Base-by-base conservation (phyloP, 73 alveolate species). In the Paramecium biaurelia region DNA sequence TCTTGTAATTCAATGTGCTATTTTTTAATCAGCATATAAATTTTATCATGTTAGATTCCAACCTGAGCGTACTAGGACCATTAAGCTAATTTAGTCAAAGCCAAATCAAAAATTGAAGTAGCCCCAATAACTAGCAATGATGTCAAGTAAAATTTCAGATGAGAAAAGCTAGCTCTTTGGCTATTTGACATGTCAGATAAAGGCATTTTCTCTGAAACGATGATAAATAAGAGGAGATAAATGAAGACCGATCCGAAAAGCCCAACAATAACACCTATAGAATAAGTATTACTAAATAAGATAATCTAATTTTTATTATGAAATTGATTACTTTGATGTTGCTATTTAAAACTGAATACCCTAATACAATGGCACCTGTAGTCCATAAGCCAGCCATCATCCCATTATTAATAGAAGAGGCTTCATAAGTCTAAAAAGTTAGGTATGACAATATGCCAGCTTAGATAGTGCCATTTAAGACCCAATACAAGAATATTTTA, bases 1-100 rank as follows among this genome's bases (percentile, higher is more conserved):
- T 79, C 90, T 43, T 42, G 43, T 43, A 79, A 47, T 47, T 79
- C 90, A 21, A 79, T 34, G 56, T 79, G 90, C 90, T 79, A 79
- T 47, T 79, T 43, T 38, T 30, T 26, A 37, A 79, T 18, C 11
- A 21, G 90, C 56, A 79, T 30, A 79, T 42, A 79, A 43, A 79
- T 76, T 79, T 79, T 79, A 45, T 79, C 90, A 21, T 79, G 90
- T 43, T 79, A 63, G 5, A 79, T 72, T 23, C 5, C 45, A 5
- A 5, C 63, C 5, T 14, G 47, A 20, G 49, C 49, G 26, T 43
- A 79, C 26, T 79, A 21, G 9, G 74, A 41, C 28, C 47, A 43
- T 26, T 41, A 18, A n/a, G n/a, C 20, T 1, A 24, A 79, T 79
- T 42, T 41, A 18, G 76, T 79, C 2, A 43, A 11, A 18, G 76